Evolutionary conservation across 2,329 filamentous ascomycete genomes (phyloP).

Genomic region (Aureobasidium sp.): DNA sequence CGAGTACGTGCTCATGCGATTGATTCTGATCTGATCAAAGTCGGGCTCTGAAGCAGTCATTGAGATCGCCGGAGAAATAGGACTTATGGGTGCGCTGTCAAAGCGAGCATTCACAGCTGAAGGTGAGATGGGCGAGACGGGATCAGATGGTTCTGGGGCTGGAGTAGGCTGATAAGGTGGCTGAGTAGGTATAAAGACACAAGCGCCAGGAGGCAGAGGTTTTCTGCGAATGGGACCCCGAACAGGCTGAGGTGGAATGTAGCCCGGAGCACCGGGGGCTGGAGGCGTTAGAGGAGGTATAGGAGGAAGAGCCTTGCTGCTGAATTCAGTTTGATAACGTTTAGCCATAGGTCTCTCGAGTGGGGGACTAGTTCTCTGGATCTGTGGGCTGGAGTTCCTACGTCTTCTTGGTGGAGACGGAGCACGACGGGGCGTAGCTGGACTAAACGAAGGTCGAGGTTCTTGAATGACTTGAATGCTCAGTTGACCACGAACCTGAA

Average conservation of each 20-base stretch:
- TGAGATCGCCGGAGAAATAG: background rate
- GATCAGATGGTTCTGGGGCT: background rate
- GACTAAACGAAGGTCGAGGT: background rate
- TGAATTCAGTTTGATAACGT: background rate
- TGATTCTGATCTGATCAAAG: background rate
- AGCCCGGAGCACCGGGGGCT: background rate
- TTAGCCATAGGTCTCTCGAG: background rate
- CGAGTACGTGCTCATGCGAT: conserved; percentile 1
- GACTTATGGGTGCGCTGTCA: background rate
- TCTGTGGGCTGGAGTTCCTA: background rate
- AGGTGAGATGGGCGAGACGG: background rate
- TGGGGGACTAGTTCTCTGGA: no score
- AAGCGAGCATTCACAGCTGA: background rate
- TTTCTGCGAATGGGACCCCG: background rate
- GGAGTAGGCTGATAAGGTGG: background rate
- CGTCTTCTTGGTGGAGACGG: background rate
- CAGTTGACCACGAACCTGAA: background rate
- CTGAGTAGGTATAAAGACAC: background rate
- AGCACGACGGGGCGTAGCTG: background rate
- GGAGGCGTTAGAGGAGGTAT: background rate
- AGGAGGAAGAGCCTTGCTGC: background rate
- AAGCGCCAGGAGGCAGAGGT: background rate
- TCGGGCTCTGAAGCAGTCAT: background rate
- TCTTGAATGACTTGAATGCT: background rate
- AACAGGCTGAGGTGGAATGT: background rate